These are phyloP conservation scores for Xylariales sp. DNA, from an alignment of 2,329 filamentous ascomycete species.

Conservation along the genomic window DNA sequence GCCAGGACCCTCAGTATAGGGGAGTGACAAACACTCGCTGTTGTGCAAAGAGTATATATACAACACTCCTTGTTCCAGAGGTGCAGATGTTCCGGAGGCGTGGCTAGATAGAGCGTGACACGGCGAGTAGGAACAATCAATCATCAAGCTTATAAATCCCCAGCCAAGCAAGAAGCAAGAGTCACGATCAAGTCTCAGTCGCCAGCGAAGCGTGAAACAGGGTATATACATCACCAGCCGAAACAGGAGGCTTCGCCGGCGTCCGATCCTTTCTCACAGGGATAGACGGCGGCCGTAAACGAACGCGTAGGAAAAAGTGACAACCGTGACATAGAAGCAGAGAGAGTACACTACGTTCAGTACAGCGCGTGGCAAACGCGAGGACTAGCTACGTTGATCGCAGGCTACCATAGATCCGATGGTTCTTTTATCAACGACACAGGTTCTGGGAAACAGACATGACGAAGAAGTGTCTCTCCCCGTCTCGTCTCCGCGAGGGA, in stretches of 20 bases:
- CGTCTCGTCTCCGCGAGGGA: conserved; percentile 3
- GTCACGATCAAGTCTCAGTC: background rate
- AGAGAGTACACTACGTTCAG: background rate
- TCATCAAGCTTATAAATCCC: too few species aligned
- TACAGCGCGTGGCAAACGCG: too few species aligned
- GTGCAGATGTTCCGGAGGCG: too few species aligned
- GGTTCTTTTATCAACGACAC: background rate
- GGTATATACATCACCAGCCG: background rate
- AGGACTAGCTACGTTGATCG: background rate
- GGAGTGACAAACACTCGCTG: too few species aligned
- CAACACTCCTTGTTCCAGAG: too few species aligned
- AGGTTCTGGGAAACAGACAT: background rate
- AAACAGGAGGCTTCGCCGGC: too few species aligned
- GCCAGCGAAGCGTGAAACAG: background rate
- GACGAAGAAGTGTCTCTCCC: conserved; percentile 6
- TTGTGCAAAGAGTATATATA: too few species aligned
- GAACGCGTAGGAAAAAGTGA: background rate
- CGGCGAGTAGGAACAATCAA: too few species aligned
- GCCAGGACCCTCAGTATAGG: too few species aligned
- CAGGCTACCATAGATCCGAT: background rate
- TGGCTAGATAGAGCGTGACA: too few species aligned
- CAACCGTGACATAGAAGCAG: background rate
- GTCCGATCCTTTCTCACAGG: too few species aligned
- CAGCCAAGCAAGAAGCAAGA: too few species aligned
- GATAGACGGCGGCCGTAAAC: background rate